Conservation (phyloP, 2,329 filamentous ascomycete species). For the Aspergillus pseudoterreus region DNA sequence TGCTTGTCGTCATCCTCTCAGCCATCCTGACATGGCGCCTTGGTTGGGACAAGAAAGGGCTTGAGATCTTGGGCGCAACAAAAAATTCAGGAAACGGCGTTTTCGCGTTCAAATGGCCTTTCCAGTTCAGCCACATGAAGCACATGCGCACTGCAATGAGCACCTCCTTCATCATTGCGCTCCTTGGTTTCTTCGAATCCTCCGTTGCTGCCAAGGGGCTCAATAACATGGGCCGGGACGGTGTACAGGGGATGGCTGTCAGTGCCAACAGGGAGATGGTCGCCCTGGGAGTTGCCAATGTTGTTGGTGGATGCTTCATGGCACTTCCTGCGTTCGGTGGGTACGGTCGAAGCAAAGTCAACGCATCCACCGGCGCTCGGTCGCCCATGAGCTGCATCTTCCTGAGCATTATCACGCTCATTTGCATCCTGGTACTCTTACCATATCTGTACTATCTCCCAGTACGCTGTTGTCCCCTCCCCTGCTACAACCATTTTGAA, state of each 20-base stretch:
- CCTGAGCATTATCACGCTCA: slow-evolving; percentile 73
- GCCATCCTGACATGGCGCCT: slow-evolving; percentile 74
- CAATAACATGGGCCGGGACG: slow-evolving; percentile 58
- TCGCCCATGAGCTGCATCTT: slow-evolving; percentile 93
- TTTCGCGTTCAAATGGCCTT: slow-evolving; percentile 84
- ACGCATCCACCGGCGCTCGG: slow-evolving; percentile 83
- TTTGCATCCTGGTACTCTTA: slow-evolving; percentile 76
- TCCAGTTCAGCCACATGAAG: slow-evolving; percentile 69
- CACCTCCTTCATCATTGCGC: slow-evolving; percentile 86
- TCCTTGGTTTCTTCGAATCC: slow-evolving; percentile 98
- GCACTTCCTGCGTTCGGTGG: slow-evolving; percentile 91
- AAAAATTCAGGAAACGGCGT: slow-evolving; percentile 66
- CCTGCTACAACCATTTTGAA: background rate
- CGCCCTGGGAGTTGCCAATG: slow-evolving; percentile 82
- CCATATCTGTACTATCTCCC: slow-evolving; percentile 94
- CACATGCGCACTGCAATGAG: slow-evolving; percentile 84
- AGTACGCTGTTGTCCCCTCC: slow-evolving; percentile 52
- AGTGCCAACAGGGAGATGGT: slow-evolving; percentile 93
- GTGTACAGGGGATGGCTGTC: slow-evolving; percentile 73
- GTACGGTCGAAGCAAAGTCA: slow-evolving; percentile 94
- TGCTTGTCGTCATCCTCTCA: slow-evolving; percentile 81
- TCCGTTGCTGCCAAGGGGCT: slow-evolving; percentile 93
- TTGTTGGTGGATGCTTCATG: slow-evolving; percentile 90
- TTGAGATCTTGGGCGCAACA: slow-evolving; percentile 79
- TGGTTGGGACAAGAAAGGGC: slow-evolving; percentile 73